A percentile compares a stretch with the other conserved stretches of the same genome.
These are phyloP conservation scores for Candida albicans DNA, from an alignment of 1,139 yeast genomes.

Conservation along the genomic window DNA sequence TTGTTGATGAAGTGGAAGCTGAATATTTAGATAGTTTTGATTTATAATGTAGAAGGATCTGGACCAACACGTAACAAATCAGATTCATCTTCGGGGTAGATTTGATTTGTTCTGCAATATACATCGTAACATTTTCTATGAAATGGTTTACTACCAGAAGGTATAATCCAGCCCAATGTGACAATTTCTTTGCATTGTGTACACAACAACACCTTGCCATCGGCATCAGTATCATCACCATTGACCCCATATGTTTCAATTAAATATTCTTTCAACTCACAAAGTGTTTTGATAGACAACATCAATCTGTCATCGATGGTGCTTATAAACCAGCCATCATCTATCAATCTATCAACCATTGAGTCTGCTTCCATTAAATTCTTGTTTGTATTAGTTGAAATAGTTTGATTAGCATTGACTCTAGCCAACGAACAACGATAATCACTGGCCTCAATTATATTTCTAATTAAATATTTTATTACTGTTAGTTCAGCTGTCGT, in stretches of 20 bases:
- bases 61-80: conserved; percentile 21
- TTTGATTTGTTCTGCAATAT: conserved; percentile 22
- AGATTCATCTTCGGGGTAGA: conserved; percentile 9
- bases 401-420: conserved; percentile 29
- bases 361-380: conserved; percentile 32
- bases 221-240: conserved; percentile 8
- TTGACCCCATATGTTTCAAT: conserved; percentile 42
- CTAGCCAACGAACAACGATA: conserved; percentile 29
- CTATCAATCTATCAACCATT: conserved; percentile 41
- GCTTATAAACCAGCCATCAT: conserved; percentile 53
- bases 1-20: conserved; percentile 82
- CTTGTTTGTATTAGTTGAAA: conserved; percentile 24
- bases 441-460: conserved; percentile 32
- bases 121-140: conserved; percentile 53
- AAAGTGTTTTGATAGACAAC: conserved; percentile 41
- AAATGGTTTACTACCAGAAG: conserved; percentile 21
- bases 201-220: conserved; percentile 49
- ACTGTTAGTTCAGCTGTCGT: conserved; percentile 49
- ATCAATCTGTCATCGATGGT: conserved; percentile 30
- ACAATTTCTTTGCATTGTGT: conserved; percentile 56
- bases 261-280: conserved; percentile 50
- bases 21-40: conserved; percentile 53
- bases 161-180: conserved; percentile 49
- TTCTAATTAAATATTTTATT: conserved; percentile 50
- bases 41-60: conserved; percentile 17